A percentile compares a stretch with the other conserved stretches of the same genome.
phyloP scores from a whole-genome alignment of 306 rosid genomes.

The Vigna angularis region DNA sequence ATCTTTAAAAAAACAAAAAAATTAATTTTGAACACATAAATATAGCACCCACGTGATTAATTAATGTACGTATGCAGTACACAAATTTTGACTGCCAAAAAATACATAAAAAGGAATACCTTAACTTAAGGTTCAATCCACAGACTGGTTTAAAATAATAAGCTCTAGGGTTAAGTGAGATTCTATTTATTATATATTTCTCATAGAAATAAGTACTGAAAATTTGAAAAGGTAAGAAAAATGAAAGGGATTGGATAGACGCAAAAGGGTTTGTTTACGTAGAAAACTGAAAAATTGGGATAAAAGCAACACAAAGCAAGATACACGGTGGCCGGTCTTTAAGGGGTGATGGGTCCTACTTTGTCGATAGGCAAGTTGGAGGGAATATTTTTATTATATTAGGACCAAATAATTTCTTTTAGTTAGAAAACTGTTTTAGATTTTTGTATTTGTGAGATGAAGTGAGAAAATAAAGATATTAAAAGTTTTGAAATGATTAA shows the following conservation, averaged over 20 bases:
- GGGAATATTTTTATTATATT: not conserved
- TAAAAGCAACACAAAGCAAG: conserved; percentile 5
- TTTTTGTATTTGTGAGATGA: too few relatives aligned
- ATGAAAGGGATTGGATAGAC: not conserved
- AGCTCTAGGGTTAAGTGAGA: not conserved
- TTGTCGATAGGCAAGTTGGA: not conserved
- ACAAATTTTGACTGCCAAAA: conserved; percentile 8
- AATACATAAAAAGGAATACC: not conserved
- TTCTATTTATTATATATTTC: not conserved
- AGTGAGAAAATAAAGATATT: too few relatives aligned
- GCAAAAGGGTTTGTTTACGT: not conserved
- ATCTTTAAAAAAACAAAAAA: too few relatives aligned
- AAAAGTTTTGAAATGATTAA: too few relatives aligned
- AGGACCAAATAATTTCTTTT: not conserved
- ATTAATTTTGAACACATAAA: not conserved
- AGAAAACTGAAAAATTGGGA: conserved; percentile 29
- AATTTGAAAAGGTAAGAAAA: not conserved
- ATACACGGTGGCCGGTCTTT: conserved; percentile 3
- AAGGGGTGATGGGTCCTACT: conserved; percentile 30
- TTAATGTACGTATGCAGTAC: not conserved
- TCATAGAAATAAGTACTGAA: not conserved
- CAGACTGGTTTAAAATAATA: not conserved
- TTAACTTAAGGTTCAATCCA: not conserved
- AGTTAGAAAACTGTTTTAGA: too few relatives aligned
- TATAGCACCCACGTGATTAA: not conserved